Conservation (phyloP, 805 yeast genomes). For the Starmerella tilneyi region DNA sequence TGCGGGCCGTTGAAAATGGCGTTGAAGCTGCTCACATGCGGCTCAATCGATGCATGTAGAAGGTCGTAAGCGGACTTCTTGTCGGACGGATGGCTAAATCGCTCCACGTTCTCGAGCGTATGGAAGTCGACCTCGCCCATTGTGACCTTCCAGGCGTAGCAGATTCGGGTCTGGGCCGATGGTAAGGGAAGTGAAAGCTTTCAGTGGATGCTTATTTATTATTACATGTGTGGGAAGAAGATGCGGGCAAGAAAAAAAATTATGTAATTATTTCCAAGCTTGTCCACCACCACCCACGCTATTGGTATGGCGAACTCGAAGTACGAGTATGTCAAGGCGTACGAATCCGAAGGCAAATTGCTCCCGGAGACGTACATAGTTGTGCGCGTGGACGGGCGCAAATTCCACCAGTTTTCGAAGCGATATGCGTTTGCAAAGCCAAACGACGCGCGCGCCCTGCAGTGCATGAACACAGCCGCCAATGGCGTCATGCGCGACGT, state of each 20-base stretch:
- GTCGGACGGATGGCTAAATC: conserved; percentile 82
- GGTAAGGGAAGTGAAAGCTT: conserved; percentile 5
- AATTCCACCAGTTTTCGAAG: conserved; percentile 71
- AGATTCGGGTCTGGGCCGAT: too few species aligned
- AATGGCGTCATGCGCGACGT: conserved; percentile 48
- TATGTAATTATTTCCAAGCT: conserved; percentile 2
- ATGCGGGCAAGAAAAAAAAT: conserved; percentile 4
- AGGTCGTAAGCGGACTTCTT: conserved; percentile 75
- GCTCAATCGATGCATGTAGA: conserved; percentile 79
- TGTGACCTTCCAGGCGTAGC: too few species aligned
- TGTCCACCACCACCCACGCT: too few species aligned
- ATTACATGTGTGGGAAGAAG: not conserved
- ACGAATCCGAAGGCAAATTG: conserved; percentile 62
- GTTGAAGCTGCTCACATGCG: conserved; percentile 93
- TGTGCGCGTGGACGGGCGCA: conserved; percentile 84
- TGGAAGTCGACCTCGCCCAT: conserved; percentile 38
- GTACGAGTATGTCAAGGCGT: conserved; percentile 74
- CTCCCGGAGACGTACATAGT: conserved; percentile 76
- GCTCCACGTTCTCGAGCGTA: conserved; percentile 78
- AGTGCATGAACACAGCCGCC: conserved; percentile 77
- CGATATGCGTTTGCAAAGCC: conserved; percentile 74
- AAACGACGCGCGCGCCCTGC: conserved; percentile 67
- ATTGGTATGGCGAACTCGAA: conserved; percentile 62
- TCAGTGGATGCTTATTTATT: not conserved
- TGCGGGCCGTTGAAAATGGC: conserved; percentile 82